Percentiles rank a stretch among this genome's conserved stretches.
Conservation (phyloP, 2,329 filamentous ascomycete species). For the Knufia petricola region DNA sequence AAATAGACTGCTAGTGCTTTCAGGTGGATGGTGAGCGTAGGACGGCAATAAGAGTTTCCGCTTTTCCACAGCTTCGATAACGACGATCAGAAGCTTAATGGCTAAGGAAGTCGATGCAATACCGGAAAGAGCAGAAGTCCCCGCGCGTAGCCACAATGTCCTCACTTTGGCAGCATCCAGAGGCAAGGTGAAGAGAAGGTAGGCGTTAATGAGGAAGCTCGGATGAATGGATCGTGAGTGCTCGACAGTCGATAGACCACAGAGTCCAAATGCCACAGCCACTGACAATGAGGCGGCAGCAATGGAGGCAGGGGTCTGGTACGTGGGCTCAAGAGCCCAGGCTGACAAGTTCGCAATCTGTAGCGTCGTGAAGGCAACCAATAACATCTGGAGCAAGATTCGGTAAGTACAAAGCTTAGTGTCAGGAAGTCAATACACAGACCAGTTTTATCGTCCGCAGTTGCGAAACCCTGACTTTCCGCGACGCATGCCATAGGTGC, state of each 20-base stretch:
- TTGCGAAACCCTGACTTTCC: conserved; percentile 12
- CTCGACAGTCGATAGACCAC: conserved; percentile 24
- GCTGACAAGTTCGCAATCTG: conserved; percentile 32
- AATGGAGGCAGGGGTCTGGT: conserved; percentile 14
- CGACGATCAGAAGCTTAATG: conserved; percentile 35
- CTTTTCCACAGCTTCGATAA: conserved; percentile 40
- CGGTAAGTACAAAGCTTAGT: conserved; percentile 5
- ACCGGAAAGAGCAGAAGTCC: neutral
- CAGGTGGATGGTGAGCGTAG: conserved; percentile 36
- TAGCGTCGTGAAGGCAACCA: conserved; percentile 25
- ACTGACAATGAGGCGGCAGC: conserved; percentile 17
- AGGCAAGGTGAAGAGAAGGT: conserved; percentile 33
- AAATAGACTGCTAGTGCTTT: conserved; percentile 44
- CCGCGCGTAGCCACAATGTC: conserved; percentile 23
- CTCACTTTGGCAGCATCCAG: conserved; percentile 35
- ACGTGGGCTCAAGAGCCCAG: conserved; percentile 15
- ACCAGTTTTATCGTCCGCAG: conserved; percentile 19
- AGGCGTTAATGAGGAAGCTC: conserved; percentile 28
- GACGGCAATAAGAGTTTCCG: conserved; percentile 30
- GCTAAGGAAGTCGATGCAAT: conserved; percentile 22
- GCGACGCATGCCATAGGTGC: conserved; percentile 26
- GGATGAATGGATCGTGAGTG: conserved; percentile 25
- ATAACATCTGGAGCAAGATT: conserved; percentile 12
- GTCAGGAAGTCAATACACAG: conserved; percentile 9
- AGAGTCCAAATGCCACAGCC: conserved; percentile 17